Percentiles rank a stretch among this genome's conserved stretches.
phyloP scores from a whole-genome alignment of 2,329 filamentous ascomycete genomes.

The Aureobasidium pullulans region DNA sequence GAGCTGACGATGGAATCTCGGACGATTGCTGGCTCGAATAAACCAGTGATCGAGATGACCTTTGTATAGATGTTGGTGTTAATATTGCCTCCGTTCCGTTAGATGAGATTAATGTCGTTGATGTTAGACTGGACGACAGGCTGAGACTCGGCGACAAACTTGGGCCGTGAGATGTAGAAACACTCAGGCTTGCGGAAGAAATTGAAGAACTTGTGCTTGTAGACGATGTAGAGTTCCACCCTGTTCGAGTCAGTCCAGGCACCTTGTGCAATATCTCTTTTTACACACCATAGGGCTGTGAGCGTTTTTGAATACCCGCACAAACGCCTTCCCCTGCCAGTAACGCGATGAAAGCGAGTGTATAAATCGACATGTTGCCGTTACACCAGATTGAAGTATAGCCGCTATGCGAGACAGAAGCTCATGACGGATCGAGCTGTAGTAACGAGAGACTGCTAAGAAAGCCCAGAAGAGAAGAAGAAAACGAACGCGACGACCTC shows the following conservation, averaged over 20 bases:
- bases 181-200: neutral
- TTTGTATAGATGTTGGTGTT: neutral
- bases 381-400: neutral
- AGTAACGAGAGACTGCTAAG: slow-evolving; percentile 5
- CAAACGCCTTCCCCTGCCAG: neutral
- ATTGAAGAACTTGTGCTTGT: neutral
- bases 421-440: neutral
- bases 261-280: neutral
- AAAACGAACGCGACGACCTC: neutral
- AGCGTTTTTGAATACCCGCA: neutral
- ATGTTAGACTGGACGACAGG: neutral
- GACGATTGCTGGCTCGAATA: neutral
- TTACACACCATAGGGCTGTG: neutral
- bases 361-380: slow-evolving; percentile 1
- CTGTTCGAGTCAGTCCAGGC: neutral
- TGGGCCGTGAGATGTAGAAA: neutral
- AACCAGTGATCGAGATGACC: neutral
- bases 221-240: neutral
- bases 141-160: neutral
- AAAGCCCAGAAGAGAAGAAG: neutral
- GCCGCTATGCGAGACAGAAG: neutral
- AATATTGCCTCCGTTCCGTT: neutral
- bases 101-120: neutral
- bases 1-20: neutral
- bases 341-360: neutral